A percentile compares a stretch with the other conserved stretches of the same genome.
phyloP scores from a whole-genome alignment of 768 basidiomycete genomes.

The Tylopilus felleus region DNA sequence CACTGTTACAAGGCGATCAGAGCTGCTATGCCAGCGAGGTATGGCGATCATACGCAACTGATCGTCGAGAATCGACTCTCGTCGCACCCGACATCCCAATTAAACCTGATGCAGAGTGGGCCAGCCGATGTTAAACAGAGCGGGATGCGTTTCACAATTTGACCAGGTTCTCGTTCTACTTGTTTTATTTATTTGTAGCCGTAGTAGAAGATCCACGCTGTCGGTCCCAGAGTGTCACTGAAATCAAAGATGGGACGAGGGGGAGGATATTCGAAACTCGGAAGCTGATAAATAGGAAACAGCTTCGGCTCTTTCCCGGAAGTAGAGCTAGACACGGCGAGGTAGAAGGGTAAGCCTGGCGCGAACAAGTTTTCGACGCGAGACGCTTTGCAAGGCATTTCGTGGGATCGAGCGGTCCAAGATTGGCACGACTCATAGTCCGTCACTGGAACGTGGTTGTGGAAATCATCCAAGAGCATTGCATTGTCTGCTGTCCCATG shows the following conservation, averaged over 20 bases:
- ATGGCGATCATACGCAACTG: background rate
- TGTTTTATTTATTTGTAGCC: background rate
- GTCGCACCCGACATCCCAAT: slow-evolving; percentile 9
- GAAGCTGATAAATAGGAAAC: slow-evolving; percentile 3
- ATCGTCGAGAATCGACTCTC: slow-evolving; percentile 5
- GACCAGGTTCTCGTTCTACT: slow-evolving; percentile 1
- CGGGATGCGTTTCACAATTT: background rate
- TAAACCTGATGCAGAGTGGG: background rate
- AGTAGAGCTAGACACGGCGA: slow-evolving; percentile 14
- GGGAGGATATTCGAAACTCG: background rate
- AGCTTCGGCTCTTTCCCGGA: slow-evolving; percentile 11
- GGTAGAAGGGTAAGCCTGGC: slow-evolving; percentile 11
- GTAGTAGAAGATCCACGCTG: slow-evolving; percentile 1
- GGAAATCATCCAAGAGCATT: slow-evolving; percentile 6
- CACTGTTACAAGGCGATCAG: slow-evolving; percentile 5
- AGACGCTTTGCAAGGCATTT: slow-evolving; percentile 6
- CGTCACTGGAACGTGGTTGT: slow-evolving; percentile 8
- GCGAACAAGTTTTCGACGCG: slow-evolving; percentile 12
- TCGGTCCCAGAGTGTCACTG: background rate
- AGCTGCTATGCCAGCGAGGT: background rate
- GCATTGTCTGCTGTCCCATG: background rate
- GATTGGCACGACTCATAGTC: slow-evolving; percentile 12
- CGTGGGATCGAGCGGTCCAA: slow-evolving; percentile 8
- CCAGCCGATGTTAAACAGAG: slow-evolving; percentile 2
- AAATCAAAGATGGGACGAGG: background rate